Evolutionary conservation across 306 rosid species (phyloP).

Genomic region (Astragalus membranaceus): DNA sequence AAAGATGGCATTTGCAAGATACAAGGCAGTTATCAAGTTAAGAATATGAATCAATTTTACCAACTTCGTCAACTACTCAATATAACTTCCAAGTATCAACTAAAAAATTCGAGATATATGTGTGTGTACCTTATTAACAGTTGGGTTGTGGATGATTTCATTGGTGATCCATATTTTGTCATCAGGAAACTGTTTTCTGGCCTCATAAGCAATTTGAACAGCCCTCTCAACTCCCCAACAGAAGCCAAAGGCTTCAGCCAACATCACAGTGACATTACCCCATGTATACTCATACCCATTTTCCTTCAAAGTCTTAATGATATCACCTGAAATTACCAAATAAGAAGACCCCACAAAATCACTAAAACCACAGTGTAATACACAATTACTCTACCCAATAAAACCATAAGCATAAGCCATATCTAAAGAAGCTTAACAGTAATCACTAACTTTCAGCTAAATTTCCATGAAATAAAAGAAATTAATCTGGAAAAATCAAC

Average conservation of each 20-base stretch:
- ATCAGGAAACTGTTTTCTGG: slow-evolving; percentile 84
- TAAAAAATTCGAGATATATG: not conserved
- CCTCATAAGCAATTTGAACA: slow-evolving; percentile 97
- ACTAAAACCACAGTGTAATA: not conserved
- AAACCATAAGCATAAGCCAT: not conserved
- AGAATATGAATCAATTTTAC: not conserved
- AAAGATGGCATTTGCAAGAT: not conserved
- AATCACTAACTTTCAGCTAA: not conserved
- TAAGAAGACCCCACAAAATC: slow-evolving; percentile 8
- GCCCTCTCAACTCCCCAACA: slow-evolving; percentile 99
- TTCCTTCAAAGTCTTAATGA: slow-evolving; percentile 77
- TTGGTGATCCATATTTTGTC: slow-evolving; percentile 89
- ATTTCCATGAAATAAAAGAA: slow-evolving; percentile 4
- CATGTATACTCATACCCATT: slow-evolving; percentile 72
- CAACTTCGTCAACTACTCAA: not conserved
- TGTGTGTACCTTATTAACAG: slow-evolving; percentile 69
- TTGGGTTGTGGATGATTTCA: slow-evolving; percentile 95
- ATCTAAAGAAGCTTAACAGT: not conserved
- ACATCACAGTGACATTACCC: slow-evolving; percentile 86
- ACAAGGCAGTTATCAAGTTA: slow-evolving; percentile 1
- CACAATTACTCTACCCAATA: not conserved
- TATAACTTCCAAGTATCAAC: not conserved
- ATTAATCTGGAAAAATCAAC: not conserved
- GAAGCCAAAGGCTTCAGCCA: slow-evolving; percentile 92
- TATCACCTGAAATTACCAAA: slow-evolving; percentile 58